Evolutionary conservation across 495 filamentous ascomycete genomes (phyloP).

Genomic region (Pyronema domesticum): DNA sequence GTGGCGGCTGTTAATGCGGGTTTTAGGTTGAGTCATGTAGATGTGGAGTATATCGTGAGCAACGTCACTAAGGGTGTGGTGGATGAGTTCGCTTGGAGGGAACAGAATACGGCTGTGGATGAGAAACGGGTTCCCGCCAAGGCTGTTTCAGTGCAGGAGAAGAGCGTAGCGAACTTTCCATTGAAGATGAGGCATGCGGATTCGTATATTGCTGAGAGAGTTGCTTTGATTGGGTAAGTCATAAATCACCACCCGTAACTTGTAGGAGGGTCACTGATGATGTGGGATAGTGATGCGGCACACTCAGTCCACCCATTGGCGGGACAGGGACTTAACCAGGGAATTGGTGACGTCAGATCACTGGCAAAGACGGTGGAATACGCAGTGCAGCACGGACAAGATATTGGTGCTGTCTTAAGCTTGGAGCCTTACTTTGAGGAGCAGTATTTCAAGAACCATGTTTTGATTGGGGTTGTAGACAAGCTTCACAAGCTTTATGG

Average conservation of each 20-base stretch:
- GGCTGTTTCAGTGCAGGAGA: conserved; percentile 52
- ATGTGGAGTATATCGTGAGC: conserved; percentile 64
- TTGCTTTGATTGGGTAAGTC: conserved; percentile 56
- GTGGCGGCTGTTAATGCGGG: conserved; percentile 81
- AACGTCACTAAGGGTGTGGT: conserved; percentile 40
- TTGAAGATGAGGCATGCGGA: conserved; percentile 78
- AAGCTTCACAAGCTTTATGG: conserved; percentile 86
- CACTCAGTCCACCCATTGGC: conserved; percentile 90
- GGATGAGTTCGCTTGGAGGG: conserved; percentile 66
- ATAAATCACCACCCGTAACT: neutral
- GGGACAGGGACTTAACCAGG: conserved; percentile 88
- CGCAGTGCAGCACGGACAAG: conserved; percentile 65
- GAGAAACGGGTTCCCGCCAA: conserved; percentile 33
- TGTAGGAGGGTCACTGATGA: too few species aligned
- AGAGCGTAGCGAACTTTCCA: conserved; percentile 76
- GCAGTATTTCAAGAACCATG: conserved; percentile 64
- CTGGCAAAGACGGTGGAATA: conserved; percentile 55
- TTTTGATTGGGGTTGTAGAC: conserved; percentile 77
- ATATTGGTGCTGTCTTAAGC: conserved; percentile 53
- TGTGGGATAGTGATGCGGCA: conserved; percentile 47
- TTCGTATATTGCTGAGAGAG: conserved; percentile 71
- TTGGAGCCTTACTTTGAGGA: conserved; percentile 64
- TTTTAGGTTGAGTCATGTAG: conserved; percentile 62
- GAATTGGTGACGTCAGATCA: conserved; percentile 67
- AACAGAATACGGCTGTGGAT: conserved; percentile 45